Evolutionary conservation across 352 stramenopile species (phyloP).

Genomic region (Pythium plurisporium): DNA sequence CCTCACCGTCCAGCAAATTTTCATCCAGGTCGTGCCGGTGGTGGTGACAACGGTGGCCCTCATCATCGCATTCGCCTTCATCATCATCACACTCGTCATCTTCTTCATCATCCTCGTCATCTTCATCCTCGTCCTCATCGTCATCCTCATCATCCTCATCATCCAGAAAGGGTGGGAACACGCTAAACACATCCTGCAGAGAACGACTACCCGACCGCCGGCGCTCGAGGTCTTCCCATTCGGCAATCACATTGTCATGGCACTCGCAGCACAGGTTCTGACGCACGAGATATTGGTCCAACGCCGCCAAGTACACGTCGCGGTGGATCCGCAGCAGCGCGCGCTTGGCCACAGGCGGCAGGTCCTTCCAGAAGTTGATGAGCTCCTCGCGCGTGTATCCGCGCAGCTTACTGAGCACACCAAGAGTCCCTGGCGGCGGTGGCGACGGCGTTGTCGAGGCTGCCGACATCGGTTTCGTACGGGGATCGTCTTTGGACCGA

Average conservation of each 20-base stretch:
- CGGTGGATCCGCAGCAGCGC: slow-evolving; percentile 66
- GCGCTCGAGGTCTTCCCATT: slow-evolving; percentile 76
- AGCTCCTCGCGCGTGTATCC: slow-evolving; percentile 69
- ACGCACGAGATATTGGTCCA: slow-evolving; percentile 72
- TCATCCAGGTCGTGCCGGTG: slow-evolving; percentile 31
- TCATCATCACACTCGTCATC: slow-evolving; percentile 35
- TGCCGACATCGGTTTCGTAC: neutral
- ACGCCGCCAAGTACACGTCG: slow-evolving; percentile 57
- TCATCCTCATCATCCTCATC: slow-evolving; percentile 64
- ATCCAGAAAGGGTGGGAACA: slow-evolving; percentile 71
- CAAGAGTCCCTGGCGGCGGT: slow-evolving; percentile 22
- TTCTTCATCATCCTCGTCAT: slow-evolving; percentile 52
- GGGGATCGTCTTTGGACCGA: neutral
- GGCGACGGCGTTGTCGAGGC: neutral
- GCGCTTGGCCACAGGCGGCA: slow-evolving; percentile 59
- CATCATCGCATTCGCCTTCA: slow-evolving; percentile 24
- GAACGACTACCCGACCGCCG: slow-evolving; percentile 60
- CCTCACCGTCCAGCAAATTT: slow-evolving; percentile 14
- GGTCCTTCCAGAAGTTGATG: slow-evolving; percentile 78
- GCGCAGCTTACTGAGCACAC: slow-evolving; percentile 27
- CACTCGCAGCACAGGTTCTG: slow-evolving; percentile 81
- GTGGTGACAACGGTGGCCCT: slow-evolving; percentile 15
- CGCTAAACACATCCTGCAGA: slow-evolving; percentile 69
- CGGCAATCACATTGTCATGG: slow-evolving; percentile 77
- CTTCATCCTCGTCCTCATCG: slow-evolving; percentile 51